phyloP scores from a whole-genome alignment of 176 grass and related monocot species.

The Musa troglodytarum region DNA sequence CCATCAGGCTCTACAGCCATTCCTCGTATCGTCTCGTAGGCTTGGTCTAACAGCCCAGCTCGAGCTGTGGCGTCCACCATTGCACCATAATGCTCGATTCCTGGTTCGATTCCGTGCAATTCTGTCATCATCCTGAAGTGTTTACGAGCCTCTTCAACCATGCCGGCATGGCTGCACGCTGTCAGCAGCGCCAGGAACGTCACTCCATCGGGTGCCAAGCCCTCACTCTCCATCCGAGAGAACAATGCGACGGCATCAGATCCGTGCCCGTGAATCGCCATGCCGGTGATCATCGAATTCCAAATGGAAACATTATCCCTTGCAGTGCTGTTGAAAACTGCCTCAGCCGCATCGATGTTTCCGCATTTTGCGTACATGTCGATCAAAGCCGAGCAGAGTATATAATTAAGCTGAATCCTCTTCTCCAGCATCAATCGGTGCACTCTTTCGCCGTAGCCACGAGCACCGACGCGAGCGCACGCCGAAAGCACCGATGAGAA shows the following conservation, averaged over 20 bases:
- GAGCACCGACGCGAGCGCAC: slow-evolving; percentile 51
- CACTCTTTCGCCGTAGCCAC: slow-evolving; percentile 37
- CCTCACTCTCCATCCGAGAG: slow-evolving; percentile 40
- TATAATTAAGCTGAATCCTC: slow-evolving; percentile 40
- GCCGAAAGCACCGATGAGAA: slow-evolving; percentile 57
- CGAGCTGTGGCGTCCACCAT: slow-evolving; percentile 48
- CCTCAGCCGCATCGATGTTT: slow-evolving; percentile 38
- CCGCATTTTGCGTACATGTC: slow-evolving; percentile 77
- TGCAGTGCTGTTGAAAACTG: slow-evolving; percentile 33
- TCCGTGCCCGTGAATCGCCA: slow-evolving; percentile 58
- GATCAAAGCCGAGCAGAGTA: slow-evolving; percentile 46
- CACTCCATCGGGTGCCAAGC: slow-evolving; percentile 41
- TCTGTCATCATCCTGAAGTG: slow-evolving; percentile 39
- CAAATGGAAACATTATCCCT: slow-evolving; percentile 41
- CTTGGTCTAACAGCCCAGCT: slow-evolving; percentile 52
- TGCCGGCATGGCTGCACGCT: slow-evolving; percentile 61
- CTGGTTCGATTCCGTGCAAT: slow-evolving; percentile 39
- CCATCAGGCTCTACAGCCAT: slow-evolving; percentile 47
- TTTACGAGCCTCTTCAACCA: slow-evolving; percentile 43
- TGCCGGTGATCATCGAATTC: slow-evolving; percentile 54
- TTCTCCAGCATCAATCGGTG: slow-evolving; percentile 49
- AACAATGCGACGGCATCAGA: slow-evolving; percentile 34
- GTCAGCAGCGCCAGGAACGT: slow-evolving; percentile 57
- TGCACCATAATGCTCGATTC: slow-evolving; percentile 56
- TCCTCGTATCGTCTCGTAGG: slow-evolving; percentile 45